These are phyloP conservation scores for Fusarium luffae DNA, from an alignment of 2,329 filamentous ascomycete species.

Conservation along the genomic window DNA sequence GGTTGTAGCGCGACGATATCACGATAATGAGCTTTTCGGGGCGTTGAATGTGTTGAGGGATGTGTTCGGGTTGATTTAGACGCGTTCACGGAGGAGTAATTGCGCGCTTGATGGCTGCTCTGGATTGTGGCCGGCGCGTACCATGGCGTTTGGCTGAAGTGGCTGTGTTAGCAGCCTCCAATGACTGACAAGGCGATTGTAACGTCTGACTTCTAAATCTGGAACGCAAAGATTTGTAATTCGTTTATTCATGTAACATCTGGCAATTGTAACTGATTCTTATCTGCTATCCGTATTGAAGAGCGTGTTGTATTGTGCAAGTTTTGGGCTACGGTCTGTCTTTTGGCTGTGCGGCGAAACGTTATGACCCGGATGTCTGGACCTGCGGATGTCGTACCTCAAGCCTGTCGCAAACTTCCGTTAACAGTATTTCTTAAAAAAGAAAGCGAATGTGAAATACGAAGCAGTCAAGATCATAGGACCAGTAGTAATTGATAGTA, in stretches of 20 bases:
- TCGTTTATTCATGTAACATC: background rate
- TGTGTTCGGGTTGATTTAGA: constrained; percentile 9
- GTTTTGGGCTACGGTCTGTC: too few relatives aligned
- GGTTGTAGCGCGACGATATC: constrained; percentile 49
- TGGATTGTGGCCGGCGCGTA: background rate
- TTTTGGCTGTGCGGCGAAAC: too few relatives aligned
- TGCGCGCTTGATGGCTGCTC: background rate
- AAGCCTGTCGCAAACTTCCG: background rate
- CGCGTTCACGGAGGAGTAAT: too few relatives aligned
- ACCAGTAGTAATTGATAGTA: background rate
- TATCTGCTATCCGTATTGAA: background rate
- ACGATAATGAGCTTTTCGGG: constrained; percentile 51
- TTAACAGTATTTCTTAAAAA: background rate
- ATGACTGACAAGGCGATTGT: background rate
- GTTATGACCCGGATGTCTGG: background rate
- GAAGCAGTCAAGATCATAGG: background rate
- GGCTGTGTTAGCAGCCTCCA: background rate
- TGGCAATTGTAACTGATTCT: background rate
- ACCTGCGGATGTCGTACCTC: background rate
- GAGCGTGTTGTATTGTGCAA: background rate
- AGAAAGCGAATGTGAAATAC: background rate
- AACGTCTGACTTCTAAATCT: background rate
- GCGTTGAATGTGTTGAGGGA: constrained; percentile 41
- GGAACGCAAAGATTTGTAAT: background rate
- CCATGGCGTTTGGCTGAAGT: background rate